Base-by-base conservation (phyloP, 2,329 filamentous ascomycete genomes). In the Epicoccum sorghinum region DNA sequence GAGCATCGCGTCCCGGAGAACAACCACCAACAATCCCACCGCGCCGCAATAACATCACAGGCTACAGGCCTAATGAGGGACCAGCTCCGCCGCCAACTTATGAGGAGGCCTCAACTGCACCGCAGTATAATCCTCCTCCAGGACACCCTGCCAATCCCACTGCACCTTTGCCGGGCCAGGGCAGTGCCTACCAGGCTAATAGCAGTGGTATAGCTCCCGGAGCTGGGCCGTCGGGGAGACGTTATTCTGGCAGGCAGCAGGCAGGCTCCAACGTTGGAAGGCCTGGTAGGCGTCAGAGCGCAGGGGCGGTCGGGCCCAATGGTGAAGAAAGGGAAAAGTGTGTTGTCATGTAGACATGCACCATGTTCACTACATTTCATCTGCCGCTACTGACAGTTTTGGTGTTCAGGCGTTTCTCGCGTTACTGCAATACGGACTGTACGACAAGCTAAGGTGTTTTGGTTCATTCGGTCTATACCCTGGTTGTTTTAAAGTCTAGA, bases 11-110 rank as follows among this genome's bases (percentile, higher is more conserved):
- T 52, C 58, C 56, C 33, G 64, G 61, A 42, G 75, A 76, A 56
- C 66, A 65, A n/a, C 70, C 77, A 18, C 80, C 80, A 0, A 59
- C 72, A 0, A 79, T 83, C 6, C 79, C 79, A 27, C 79, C 79
- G 0, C 75, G 79, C 4, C 67, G 74, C 29, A 75, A 69, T 59
- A 55, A 55, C 37, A 61, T 67, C 25, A 69, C 64, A 42, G 58
- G 75, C 64, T 51, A 77, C 73, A 42, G 76, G 62, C 46, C 72
- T 1, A 66, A 65, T 30, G 70, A 69, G 12, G 79, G 83, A 23
- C 80, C 86, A 25, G 81, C 79, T 0, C 85, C 85, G 1, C 86
- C 85, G 1, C 87, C 87, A 4, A 81, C 82, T 0, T 89, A 89
- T 64, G 87, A 89, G 68, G 84, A 88, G 69, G 84, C 85, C 14